phyloP scores from a whole-genome alignment of 805 yeast genomes.

The Priceomyces fermenticarens region DNA sequence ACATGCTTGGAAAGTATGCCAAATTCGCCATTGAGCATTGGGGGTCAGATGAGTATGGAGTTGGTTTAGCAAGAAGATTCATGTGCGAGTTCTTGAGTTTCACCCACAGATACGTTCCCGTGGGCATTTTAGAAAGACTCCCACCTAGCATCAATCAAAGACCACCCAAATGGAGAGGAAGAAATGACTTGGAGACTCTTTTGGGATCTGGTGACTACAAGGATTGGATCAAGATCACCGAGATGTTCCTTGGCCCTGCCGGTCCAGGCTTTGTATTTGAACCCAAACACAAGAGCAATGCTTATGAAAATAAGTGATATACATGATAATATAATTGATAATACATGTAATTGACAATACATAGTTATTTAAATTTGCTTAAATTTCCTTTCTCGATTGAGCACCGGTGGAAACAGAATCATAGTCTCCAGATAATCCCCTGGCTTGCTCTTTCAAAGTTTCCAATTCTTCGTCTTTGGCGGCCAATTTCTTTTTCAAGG shows the following conservation, averaged over 20 bases:
- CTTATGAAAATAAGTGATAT: slow-evolving; percentile 41
- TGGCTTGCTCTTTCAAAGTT: slow-evolving; percentile 71
- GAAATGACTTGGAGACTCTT: slow-evolving; percentile 88
- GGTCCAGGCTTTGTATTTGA: slow-evolving; percentile 70
- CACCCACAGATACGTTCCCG: slow-evolving; percentile 91
- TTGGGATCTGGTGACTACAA: slow-evolving; percentile 79
- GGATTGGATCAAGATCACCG: slow-evolving; percentile 96
- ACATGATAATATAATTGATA: too few relatives aligned
- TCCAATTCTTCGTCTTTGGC: slow-evolving; percentile 65
- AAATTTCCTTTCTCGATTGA: slow-evolving; percentile 12
- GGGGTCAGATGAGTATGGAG: slow-evolving; percentile 97
- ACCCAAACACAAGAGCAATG: slow-evolving; percentile 94
- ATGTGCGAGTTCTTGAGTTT: slow-evolving; percentile 93
- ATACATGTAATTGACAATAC: neutral
- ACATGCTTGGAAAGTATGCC: slow-evolving; percentile 65
- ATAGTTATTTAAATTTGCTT: neutral
- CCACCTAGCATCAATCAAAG: slow-evolving; percentile 91
- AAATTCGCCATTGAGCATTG: slow-evolving; percentile 88
- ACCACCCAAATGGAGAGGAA: slow-evolving; percentile 90
- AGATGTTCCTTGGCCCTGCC: slow-evolving; percentile 90
- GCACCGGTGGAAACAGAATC: slow-evolving; percentile 30
- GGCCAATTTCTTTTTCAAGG: slow-evolving; percentile 44
- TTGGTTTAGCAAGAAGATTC: slow-evolving; percentile 81
- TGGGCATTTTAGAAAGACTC: slow-evolving; percentile 82
- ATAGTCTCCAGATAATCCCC: slow-evolving; percentile 62